Base-by-base conservation (phyloP, 352 stramenopile genomes). In the Phytopythium montanum region DNA sequence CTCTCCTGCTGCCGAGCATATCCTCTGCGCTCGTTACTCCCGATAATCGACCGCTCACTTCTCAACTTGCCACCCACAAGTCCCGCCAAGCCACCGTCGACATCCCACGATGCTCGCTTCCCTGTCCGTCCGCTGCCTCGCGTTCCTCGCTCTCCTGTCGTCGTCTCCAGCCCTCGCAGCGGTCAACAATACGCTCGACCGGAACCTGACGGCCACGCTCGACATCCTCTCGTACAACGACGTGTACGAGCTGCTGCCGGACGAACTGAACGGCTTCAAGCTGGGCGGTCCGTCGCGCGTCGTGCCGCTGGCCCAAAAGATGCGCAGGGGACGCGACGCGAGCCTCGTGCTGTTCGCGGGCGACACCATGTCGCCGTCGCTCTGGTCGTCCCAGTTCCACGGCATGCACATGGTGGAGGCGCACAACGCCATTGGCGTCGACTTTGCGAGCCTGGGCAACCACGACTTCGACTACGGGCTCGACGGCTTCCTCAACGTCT, bases 391-490 rank as follows among this genome's bases (percentile, higher is more conserved):
- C 14, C 79, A 90, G 60, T 89, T 93, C 70, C 77, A 85, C 38
- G 83, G 83, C 29, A 76, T 88, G 68, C 83, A 93, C 61, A 93
- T 93, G 83, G 66, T 86, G 10, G 74, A 86, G 39, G 80, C 83
- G 3, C 80, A 92, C 69, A 90, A 88, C 29, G 79, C 79, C 3
- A 82, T 92, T 57, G 81, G 79, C 16, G 65, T 90, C 28, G 83
- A 92, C 68, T 89, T 75, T 56, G 83, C 81, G 19, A 81, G 75
- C n/a, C 62, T 92, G 13, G 82, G 82, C 23, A 90, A 92, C 75
- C 80, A 90, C 68, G 82, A 92, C 59, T 92, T 90, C 50, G 82
- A 92, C 56, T 92, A 87, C 56, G 82, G 82, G 19, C 67, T 92
- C 42, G 82, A 92, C 10, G 83, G 70, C 41, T 90, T 92, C 57